phyloP scores from a whole-genome alignment of 148 eudicot genomes.

The Mesembryanthemum crystallinum region DNA sequence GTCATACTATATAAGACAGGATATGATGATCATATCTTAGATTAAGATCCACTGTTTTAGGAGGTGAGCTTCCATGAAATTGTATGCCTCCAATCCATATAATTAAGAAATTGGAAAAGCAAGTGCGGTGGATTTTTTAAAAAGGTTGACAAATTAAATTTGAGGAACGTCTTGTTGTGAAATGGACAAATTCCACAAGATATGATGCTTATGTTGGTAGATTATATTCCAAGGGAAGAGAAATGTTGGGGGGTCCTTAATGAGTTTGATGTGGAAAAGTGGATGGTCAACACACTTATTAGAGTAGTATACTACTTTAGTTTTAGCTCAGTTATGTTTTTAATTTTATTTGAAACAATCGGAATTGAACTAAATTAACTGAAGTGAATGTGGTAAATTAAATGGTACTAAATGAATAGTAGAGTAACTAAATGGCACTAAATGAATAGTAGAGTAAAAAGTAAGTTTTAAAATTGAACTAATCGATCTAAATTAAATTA shows the following conservation, averaged over 20 bases:
- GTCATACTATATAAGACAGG: not conserved
- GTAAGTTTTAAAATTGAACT: too few relatives aligned
- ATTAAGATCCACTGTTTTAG: slow-evolving; percentile 17
- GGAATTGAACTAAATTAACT: too few relatives aligned
- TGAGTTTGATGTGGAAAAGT: not conserved
- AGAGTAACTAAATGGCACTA: too few relatives aligned
- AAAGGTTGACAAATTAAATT: not conserved
- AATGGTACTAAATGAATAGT: too few relatives aligned
- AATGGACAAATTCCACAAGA: not conserved
- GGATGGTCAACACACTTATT: too few relatives aligned
- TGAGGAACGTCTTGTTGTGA: not conserved
- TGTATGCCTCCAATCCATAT: not conserved
- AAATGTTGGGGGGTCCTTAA: not conserved
- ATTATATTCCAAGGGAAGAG: not conserved
- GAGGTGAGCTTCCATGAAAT: slow-evolving; percentile 13
- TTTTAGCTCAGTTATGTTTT: too few relatives aligned
- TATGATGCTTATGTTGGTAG: not conserved
- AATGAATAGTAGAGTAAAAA: too few relatives aligned
- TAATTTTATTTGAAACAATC: too few relatives aligned
- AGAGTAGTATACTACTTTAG: too few relatives aligned
- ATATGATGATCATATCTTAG: not conserved
- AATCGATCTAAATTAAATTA: too few relatives aligned
- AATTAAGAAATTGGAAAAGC: not conserved
- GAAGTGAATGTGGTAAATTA: too few relatives aligned
- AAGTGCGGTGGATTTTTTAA: not conserved